Conservation (phyloP, 2,329 filamentous ascomycete species). For the Fusarium solani-melongenae region DNA sequence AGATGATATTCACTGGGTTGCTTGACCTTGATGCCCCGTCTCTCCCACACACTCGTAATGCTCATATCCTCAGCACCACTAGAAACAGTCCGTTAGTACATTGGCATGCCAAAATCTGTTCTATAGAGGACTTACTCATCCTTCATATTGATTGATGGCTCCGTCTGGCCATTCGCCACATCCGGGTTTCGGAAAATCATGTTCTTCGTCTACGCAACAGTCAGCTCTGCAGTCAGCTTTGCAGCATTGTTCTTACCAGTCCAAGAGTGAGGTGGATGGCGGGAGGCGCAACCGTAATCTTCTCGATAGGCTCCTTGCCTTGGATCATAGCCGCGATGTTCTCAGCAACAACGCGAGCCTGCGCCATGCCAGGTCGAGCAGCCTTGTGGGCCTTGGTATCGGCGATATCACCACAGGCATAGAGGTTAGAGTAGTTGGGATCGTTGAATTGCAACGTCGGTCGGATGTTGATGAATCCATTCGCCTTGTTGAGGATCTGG, state of each 20-base stretch:
- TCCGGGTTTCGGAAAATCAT: conserved; percentile 43
- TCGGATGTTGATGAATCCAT: conserved; percentile 38
- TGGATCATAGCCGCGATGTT: conserved; percentile 39
- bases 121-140: conserved; percentile 30
- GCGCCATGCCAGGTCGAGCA: conserved; percentile 31
- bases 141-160: conserved; percentile 33
- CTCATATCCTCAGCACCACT: conserved; percentile 40
- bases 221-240: not conserved
- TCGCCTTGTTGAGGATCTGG: conserved; percentile 28
- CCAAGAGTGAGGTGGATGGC: conserved; percentile 39
- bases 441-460: conserved; percentile 39
- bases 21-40: conserved; percentile 32
- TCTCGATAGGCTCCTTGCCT: conserved; percentile 16
- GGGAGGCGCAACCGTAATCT: conserved; percentile 28
- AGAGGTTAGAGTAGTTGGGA: conserved; percentile 37
- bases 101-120: accelerated
- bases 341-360: conserved; percentile 35
- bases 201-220: conserved; percentile 29
- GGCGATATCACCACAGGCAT: conserved; percentile 41
- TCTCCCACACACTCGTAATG: conserved; percentile 36
- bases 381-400: conserved; percentile 43
- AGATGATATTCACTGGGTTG: conserved; percentile 39
- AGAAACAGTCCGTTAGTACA: not conserved
- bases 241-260: conserved; percentile 16
- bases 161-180: conserved; percentile 23